phyloP scores from a whole-genome alignment of 495 filamentous ascomycete species.

The Chlorociboria aeruginascens region DNA sequence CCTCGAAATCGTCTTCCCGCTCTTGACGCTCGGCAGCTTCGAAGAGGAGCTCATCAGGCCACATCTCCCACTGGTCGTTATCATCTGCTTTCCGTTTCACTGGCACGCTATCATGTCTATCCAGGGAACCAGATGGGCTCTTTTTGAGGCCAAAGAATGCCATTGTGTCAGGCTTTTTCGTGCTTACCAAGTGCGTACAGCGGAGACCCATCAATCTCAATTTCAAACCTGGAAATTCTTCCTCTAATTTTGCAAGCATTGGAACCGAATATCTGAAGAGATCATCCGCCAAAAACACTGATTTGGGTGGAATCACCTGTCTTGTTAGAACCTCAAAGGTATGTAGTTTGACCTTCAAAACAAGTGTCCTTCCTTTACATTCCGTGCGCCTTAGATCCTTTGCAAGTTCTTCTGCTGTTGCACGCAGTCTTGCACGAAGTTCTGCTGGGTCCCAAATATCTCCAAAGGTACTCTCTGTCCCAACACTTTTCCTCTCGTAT shows the following conservation, averaged over 20 bases:
- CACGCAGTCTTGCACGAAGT: constrained; percentile 64
- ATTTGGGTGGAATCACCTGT: constrained; percentile 62
- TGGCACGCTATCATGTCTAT: constrained; percentile 3
- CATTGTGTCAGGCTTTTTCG: constrained; percentile 55
- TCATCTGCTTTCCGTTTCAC: constrained; percentile 17
- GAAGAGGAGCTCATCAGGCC: constrained; percentile 53
- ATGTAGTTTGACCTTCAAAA: constrained; percentile 87
- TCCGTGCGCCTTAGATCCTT: constrained; percentile 69
- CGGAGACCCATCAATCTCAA: constrained; percentile 81
- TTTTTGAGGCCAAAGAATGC: constrained; percentile 68
- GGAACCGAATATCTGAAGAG: constrained; percentile 71
- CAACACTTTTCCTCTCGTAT: constrained; percentile 86
- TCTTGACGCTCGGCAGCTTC: constrained; percentile 39
- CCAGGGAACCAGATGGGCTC: constrained; percentile 12
- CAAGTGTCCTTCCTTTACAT: constrained; percentile 81
- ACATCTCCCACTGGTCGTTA: constrained; percentile 49
- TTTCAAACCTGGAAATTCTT: constrained; percentile 71
- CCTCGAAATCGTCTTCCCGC: constrained; percentile 47
- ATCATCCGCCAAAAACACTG: constrained; percentile 63
- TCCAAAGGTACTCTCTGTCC: constrained; percentile 84
- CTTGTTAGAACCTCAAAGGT: constrained; percentile 85
- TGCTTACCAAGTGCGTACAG: constrained; percentile 76
- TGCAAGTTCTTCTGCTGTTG: constrained; percentile 76
- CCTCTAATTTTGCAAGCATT: constrained; percentile 76
- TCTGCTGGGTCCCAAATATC: constrained; percentile 60